These are phyloP conservation scores for Verticillium nonalfalfae DNA, from an alignment of 2,329 filamentous ascomycete genomes.

Conservation along the genomic window DNA sequence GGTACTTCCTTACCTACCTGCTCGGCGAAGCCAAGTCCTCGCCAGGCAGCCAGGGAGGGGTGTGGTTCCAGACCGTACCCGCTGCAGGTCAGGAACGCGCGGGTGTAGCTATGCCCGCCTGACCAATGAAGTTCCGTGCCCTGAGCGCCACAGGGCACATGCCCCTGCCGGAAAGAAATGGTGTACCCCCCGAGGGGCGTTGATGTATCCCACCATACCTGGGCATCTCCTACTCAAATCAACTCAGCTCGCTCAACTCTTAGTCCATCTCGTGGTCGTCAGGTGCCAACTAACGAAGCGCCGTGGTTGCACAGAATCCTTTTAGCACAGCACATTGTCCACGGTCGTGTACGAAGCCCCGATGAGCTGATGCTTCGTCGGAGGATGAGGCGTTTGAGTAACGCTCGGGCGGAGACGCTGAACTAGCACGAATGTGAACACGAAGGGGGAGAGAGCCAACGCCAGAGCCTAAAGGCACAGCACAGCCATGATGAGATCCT, in stretches of 20 bases:
- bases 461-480: no score
- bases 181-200: neutral
- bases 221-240: neutral
- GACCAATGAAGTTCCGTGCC: neutral
- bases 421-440: neutral
- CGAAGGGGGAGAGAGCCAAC: neutral
- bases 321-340: neutral
- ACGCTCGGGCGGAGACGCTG: neutral
- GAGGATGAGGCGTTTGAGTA: neutral
- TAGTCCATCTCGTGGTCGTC: neutral
- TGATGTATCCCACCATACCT: neutral
- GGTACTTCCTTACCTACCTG: no score
- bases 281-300: neutral
- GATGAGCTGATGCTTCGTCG: neutral
- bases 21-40: neutral
- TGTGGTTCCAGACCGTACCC: neutral
- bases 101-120: neutral
- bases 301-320: neutral
- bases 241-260: neutral
- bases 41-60: neutral
- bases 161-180: neutral
- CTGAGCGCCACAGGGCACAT: neutral
- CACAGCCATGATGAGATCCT: neutral
- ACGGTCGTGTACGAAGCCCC: neutral
- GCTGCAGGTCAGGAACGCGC: conserved; percentile 2